Evolutionary conservation across 2,329 filamentous ascomycete genomes (phyloP).

Genomic region (Xylaria sp.): DNA sequence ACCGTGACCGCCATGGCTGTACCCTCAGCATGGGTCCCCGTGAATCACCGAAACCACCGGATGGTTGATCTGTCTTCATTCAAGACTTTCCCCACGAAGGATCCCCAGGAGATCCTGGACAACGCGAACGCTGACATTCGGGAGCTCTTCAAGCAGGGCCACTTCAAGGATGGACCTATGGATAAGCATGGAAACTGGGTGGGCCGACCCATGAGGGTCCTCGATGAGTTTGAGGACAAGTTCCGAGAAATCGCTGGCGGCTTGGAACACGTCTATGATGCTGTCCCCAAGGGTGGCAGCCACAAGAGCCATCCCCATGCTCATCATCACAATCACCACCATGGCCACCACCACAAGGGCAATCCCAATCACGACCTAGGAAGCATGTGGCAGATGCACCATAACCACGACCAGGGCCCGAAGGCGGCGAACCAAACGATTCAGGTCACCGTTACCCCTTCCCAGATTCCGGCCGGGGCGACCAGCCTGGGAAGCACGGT

Average conservation of each 20-base stretch:
- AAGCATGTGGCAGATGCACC: background rate
- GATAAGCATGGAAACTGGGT: conserved; percentile 13
- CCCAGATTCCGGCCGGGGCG: background rate
- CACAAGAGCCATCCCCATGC: background rate
- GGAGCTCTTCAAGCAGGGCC: conserved; percentile 16
- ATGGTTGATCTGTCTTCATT: conserved; percentile 27
- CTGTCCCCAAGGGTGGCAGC: background rate
- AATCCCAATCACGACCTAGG: background rate
- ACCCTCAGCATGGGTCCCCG: conserved; percentile 1
- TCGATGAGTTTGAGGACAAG: conserved; percentile 9
- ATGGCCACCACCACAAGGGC: background rate
- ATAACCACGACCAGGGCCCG: background rate
- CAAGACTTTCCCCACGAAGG: conserved; percentile 29
- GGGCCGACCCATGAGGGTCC: conserved; percentile 11
- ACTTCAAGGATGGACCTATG: conserved; percentile 19
- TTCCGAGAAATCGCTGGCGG: background rate
- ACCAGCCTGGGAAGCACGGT: background rate
- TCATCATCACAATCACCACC: background rate
- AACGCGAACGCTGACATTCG: conserved; percentile 18
- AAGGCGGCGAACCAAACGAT: background rate
- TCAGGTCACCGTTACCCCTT: background rate
- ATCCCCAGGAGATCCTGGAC: conserved; percentile 25
- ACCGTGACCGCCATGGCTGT: conserved; percentile 27
- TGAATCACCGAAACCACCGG: conserved; percentile 15
- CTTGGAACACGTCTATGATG: background rate